These are phyloP conservation scores for Niveomyces coronatus DNA, from an alignment of 2,329 filamentous ascomycete genomes.

Conservation along the genomic window DNA sequence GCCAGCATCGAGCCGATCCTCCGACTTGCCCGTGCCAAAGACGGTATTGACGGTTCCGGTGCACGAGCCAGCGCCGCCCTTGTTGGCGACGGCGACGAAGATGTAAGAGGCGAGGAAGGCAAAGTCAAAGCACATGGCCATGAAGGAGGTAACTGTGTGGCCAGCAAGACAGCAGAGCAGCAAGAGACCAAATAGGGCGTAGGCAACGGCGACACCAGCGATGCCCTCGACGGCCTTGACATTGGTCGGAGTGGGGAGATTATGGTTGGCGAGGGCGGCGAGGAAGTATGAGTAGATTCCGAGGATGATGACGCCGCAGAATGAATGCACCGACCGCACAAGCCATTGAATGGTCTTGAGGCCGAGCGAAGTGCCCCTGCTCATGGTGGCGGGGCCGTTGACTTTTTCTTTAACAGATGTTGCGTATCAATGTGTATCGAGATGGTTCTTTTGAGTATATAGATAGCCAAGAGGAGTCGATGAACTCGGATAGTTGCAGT, in stretches of 20 bases:
- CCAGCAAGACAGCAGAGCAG: slow-evolving; percentile 74
- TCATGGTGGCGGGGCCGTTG: not conserved
- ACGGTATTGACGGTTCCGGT: slow-evolving; percentile 49
- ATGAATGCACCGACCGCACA: slow-evolving; percentile 64
- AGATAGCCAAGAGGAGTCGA: too few species aligned
- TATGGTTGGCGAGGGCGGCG: slow-evolving; percentile 55
- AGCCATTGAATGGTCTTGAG: slow-evolving; percentile 61
- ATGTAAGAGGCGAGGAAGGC: slow-evolving; percentile 69
- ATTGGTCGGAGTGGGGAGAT: slow-evolving; percentile 51
- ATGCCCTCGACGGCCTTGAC: slow-evolving; percentile 70
- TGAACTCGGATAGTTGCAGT: too few species aligned
- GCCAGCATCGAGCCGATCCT: slow-evolving; percentile 34
- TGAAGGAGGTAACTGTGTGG: slow-evolving; percentile 57
- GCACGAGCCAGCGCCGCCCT: slow-evolving; percentile 58
- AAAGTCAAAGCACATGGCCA: slow-evolving; percentile 68
- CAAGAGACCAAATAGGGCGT: slow-evolving; percentile 61
- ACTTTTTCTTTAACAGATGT: not conserved
- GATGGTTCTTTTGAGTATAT: not conserved
- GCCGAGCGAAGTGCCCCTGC: slow-evolving; percentile 26
- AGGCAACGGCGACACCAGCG: slow-evolving; percentile 62
- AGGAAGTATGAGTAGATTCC: slow-evolving; percentile 81
- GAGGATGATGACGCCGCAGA: slow-evolving; percentile 62
- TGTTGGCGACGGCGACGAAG: slow-evolving; percentile 68
- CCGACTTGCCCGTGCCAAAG: slow-evolving; percentile 53
- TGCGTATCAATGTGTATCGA: not conserved